Conservation (phyloP, 495 filamentous ascomycete genomes). For the Neurospora sp. region DNA sequence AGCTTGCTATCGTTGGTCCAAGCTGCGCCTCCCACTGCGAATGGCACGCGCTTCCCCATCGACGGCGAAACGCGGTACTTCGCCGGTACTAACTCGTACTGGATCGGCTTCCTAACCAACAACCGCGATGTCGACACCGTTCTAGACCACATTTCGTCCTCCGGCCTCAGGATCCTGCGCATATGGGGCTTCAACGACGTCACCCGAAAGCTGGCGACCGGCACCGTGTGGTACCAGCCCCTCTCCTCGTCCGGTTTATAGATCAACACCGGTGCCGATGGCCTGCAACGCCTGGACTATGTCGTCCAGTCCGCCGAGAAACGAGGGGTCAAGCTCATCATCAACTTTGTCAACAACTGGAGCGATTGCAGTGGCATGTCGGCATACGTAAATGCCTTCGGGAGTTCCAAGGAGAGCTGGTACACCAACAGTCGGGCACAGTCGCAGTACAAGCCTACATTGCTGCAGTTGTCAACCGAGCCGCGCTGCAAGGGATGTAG, state of each 20-base stretch:
- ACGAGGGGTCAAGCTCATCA: no score
- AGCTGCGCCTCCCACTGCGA: conserved; percentile 6
- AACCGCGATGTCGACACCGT: conserved; percentile 55
- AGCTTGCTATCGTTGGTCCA: conserved; percentile 13
- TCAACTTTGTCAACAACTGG: no score
- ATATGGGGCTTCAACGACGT: no score
- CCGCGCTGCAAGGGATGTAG: conserved; percentile 54
- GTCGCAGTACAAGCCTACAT: conserved; percentile 54
- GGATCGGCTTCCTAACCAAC: conserved; percentile 58
- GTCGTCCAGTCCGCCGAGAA: no score
- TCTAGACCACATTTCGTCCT: conserved; percentile 33
- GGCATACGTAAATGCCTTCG: no score
- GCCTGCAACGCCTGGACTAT: no score
- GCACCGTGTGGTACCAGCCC: no score
- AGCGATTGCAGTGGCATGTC: no score
- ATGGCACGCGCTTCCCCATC: conserved; percentile 41
- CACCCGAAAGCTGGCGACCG: no score
- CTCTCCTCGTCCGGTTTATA: no score
- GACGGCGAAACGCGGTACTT: conserved; percentile 53
- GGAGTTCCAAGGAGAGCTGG: no score
- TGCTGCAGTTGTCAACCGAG: conserved; percentile 57
- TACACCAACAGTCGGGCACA: conserved; percentile 42
- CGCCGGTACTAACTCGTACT: conserved; percentile 66
- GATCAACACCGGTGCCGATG: no score
- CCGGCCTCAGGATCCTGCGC: conserved; percentile 33